Evolutionary conservation across 2,329 filamentous ascomycete species (phyloP).

Genomic region (Teratosphaeria epicoccoides): DNA sequence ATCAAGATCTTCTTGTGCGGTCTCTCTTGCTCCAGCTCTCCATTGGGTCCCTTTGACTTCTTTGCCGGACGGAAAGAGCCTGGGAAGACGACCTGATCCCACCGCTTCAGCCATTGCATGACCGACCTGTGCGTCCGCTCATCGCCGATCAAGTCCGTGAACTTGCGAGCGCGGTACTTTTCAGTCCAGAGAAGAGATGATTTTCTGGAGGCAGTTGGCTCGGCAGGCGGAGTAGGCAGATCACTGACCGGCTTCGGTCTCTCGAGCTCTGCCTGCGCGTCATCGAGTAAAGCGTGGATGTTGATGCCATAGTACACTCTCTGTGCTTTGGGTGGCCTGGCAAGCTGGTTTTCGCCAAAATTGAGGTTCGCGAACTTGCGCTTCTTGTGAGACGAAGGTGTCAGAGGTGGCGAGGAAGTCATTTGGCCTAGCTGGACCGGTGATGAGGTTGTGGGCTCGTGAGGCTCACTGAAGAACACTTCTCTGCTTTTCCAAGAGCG

Average conservation of each 20-base stretch:
- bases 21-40: conserved; percentile 47
- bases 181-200: conserved; percentile 76
- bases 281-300: conserved; percentile 71
- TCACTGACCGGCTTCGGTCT: conserved; percentile 22
- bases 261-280: conserved; percentile 52
- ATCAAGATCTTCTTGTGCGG: conserved; percentile 79
- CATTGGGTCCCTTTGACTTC: conserved; percentile 35
- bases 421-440: conserved; percentile 52
- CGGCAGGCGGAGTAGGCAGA: conserved; percentile 29
- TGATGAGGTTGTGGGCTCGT: conserved; percentile 28
- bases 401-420: conserved; percentile 45
- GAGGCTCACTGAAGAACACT: conserved; percentile 38
- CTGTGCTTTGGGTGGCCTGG: conserved; percentile 50
- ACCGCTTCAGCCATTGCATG: conserved; percentile 83
- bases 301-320: conserved; percentile 85
- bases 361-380: conserved; percentile 22
- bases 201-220: conserved; percentile 24
- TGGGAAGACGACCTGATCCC: conserved; percentile 89
- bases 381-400: conserved; percentile 31
- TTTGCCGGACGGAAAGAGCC: conserved; percentile 52
- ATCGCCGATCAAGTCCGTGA: conserved; percentile 88
- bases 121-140: conserved; percentile 87
- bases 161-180: conserved; percentile 86
- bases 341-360: conserved; percentile 18
- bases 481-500: conserved; percentile 38